Evolutionary conservation across 331 rosid species (phyloP).

Genomic region (Stylosanthes scabra): DNA sequence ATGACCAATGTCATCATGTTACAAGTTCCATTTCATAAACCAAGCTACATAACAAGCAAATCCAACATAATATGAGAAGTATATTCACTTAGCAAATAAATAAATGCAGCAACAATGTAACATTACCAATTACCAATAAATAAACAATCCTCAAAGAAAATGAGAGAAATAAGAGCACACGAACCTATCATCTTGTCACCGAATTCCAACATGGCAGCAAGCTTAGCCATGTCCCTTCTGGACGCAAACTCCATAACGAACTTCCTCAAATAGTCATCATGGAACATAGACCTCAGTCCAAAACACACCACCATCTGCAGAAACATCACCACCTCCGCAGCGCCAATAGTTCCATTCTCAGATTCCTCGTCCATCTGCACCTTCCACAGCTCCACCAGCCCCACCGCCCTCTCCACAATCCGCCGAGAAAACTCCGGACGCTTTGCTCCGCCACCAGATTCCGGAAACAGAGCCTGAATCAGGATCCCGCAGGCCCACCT

Average conservation of each 20-base stretch:
- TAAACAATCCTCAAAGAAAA: not conserved
- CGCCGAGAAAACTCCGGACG: conserved; percentile 52
- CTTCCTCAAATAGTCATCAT: conserved; percentile 62
- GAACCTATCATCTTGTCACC: conserved; percentile 64
- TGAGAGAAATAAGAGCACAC: conserved; percentile 8
- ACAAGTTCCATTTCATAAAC: conserved; percentile 4
- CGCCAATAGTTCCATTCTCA: conserved; percentile 49
- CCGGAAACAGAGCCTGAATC: conserved; percentile 72
- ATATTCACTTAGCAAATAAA: not conserved
- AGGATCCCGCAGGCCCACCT: conserved; percentile 86
- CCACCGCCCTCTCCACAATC: conserved; percentile 56
- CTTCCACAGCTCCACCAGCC: conserved; percentile 67
- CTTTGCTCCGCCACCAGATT: conserved; percentile 3
- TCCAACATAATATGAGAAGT: not conserved
- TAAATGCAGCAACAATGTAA: not conserved
- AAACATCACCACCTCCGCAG: conserved; percentile 85
- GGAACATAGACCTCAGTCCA: conserved; percentile 47
- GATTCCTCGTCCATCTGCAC: conserved; percentile 49
- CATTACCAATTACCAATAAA: not conserved
- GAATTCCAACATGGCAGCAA: conserved; percentile 61
- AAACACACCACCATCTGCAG: conserved; percentile 78
- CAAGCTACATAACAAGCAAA: not conserved
- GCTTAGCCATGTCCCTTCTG: conserved; percentile 84
- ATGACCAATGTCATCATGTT: not conserved
- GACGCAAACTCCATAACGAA: conserved; percentile 63